Base-by-base conservation (phyloP, 805 yeast genomes). In the Ogataea philodendri region DNA sequence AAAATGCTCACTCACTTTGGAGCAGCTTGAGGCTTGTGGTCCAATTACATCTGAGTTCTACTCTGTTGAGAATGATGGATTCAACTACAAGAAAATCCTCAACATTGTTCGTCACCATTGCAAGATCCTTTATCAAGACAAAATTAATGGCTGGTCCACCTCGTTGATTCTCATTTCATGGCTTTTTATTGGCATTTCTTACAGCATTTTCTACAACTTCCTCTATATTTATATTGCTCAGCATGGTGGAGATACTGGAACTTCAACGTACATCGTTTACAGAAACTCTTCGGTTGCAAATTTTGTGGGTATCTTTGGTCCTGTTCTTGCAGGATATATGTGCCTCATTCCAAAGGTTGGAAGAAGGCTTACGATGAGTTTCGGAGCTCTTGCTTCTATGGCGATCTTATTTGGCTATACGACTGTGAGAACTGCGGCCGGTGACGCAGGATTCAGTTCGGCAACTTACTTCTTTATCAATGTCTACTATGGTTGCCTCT, bases 371-470 rank as follows among this genome's bases (percentile, higher is more conserved):
- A 67, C 80, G 1, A 64, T 78, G 67, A 59, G 61, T 1, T 56
- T 65, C 22, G 78, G 83, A 15, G 68, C 78, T 5, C 16, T 78
- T 3, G 51, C 74, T 21, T 65, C 79, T 0, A 80, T 80, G 61
- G 73, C 76, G 2, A 66, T 79, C 29, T 54, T 80, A 39, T 78
- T 78, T 49, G 78, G 78, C 29, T 78, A 80, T 44, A 79, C 85
- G 9, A 73, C 80, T 3, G 79, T 78, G 9, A 69, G 71, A 53
- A 68, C 78, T 0, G 62, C 74, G 29, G 60, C 69, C 5, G 76
- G 67, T 62, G 76, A 75, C 52, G 76, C 80, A 31, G 72, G 68
- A 5, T 63, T 69, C 32, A 61, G 66, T 22, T 57, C 72, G 9
- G 70, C 71, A 22, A 74, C 81, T 13, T 75, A 72, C 41, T 56